Evolutionary conservation across 2,329 filamentous ascomycete species (phyloP).

Genomic region (Paecilomyces variotii): DNA sequence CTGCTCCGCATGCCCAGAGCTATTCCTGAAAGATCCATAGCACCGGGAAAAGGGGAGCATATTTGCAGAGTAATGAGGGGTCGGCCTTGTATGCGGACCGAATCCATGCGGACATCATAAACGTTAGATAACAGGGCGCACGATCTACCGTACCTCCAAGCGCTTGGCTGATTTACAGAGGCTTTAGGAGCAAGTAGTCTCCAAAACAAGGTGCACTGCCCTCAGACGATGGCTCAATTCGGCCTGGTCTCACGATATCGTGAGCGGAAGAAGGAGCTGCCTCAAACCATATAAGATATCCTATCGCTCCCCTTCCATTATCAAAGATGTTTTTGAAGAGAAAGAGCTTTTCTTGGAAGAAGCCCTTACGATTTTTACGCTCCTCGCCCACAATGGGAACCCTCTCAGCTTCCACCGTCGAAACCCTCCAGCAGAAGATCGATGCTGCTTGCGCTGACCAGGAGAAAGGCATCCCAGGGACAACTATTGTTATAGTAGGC

Average conservation of each 20-base stretch:
- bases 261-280: background rate
- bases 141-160: too few relatives aligned
- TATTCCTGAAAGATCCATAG: too few relatives aligned
- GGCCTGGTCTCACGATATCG: background rate
- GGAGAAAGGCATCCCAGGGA: slow-evolving; percentile 37
- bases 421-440: background rate
- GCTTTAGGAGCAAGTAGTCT: background rate
- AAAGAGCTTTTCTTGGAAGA: background rate
- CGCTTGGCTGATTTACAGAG: too few relatives aligned
- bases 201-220: background rate
- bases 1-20: too few relatives aligned
- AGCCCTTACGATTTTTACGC: background rate
- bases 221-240: background rate
- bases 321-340: background rate
- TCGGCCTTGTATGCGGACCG: too few relatives aligned
- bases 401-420: background rate
- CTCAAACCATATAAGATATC: background rate
- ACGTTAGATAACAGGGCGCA: background rate
- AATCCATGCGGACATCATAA: too few relatives aligned
- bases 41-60: too few relatives aligned
- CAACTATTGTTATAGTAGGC: slow-evolving; percentile 41
- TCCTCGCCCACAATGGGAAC: background rate
- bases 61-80: too few relatives aligned
- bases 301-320: background rate
- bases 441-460: slow-evolving; percentile 15